Evolutionary conservation across 768 basidiomycete species (phyloP).

Genomic region (Mycena crocata): DNA sequence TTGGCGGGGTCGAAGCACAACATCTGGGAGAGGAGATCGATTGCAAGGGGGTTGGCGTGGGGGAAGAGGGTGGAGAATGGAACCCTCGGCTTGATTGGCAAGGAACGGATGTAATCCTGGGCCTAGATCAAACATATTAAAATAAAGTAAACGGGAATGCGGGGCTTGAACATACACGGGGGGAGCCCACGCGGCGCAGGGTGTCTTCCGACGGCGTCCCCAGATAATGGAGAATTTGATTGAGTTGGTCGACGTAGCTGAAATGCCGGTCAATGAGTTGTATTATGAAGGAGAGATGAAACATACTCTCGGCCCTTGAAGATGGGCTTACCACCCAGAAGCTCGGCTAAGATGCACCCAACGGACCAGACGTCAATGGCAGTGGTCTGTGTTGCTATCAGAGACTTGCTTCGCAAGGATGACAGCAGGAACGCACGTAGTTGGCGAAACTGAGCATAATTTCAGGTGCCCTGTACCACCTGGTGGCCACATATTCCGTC

Average conservation of each 20-base stretch:
- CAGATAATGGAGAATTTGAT: constrained; percentile 98
- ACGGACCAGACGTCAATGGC: constrained; percentile 97
- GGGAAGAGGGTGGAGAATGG: constrained; percentile 94
- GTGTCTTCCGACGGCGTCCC: constrained; percentile 98
- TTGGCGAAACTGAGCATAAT: constrained; percentile 99
- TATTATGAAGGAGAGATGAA: constrained; percentile 5
- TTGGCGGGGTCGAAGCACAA: constrained; percentile 97
- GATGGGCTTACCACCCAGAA: constrained; percentile 93
- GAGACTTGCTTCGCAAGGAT: background rate
- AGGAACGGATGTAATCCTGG: constrained; percentile 97
- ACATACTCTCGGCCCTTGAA: constrained; percentile 97
- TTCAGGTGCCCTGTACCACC: constrained; percentile 99
- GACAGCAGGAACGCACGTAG: constrained; percentile 68
- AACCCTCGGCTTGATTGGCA: constrained; percentile 96
- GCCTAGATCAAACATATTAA: constrained; percentile 62
- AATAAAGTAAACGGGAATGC: background rate
- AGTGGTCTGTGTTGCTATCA: constrained; percentile 68
- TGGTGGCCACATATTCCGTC: constrained; percentile 99
- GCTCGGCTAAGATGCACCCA: constrained; percentile 94
- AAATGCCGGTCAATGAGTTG: constrained; percentile 15
- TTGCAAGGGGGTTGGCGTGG: constrained; percentile 91
- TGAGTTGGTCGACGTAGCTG: constrained; percentile 98
- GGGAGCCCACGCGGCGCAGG: constrained; percentile 94
- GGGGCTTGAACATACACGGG: constrained; percentile 71
- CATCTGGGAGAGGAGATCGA: constrained; percentile 92